phyloP scores from a whole-genome alignment of 2,329 filamentous ascomycete species.

The Talaromyces sp. region DNA sequence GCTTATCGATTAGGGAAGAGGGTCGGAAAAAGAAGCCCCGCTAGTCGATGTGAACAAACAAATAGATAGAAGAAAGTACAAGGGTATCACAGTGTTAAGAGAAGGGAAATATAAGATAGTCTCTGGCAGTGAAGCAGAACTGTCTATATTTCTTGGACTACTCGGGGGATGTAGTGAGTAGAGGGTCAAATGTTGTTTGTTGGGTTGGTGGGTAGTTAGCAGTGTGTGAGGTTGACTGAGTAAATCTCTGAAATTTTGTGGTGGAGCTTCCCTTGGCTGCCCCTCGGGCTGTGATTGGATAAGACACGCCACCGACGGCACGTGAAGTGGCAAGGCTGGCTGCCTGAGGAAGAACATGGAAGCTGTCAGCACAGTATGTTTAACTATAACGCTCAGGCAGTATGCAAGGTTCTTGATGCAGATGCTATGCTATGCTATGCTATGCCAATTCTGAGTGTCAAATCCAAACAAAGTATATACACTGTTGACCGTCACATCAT shows the following conservation, averaged over 20 bases:
- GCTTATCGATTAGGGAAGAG: constrained; percentile 41
- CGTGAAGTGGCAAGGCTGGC: constrained; percentile 17
- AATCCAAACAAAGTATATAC: neutral
- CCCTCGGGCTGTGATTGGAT: constrained; percentile 13
- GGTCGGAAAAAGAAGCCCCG: constrained; percentile 18
- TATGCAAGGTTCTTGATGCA: neutral
- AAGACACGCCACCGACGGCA: constrained; percentile 16
- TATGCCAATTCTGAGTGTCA: neutral
- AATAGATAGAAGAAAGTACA: constrained; percentile 8
- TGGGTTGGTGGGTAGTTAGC: neutral
- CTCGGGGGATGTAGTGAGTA: neutral
- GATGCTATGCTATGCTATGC: neutral
- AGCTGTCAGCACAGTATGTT: neutral
- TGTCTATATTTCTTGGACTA: neutral
- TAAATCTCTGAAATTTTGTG: constrained; percentile 16
- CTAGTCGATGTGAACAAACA: constrained; percentile 15
- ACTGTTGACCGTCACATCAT: neutral
- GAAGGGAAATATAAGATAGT: constrained; percentile 9
- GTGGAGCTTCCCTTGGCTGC: constrained; percentile 9
- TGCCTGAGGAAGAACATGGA: constrained; percentile 5
- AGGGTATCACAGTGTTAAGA: constrained; percentile 16
- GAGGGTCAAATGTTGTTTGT: neutral
- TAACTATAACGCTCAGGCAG: constrained; percentile 22
- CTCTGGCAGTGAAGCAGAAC: constrained; percentile 9
- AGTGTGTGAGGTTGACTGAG: neutral